Conservation (phyloP, 768 basidiomycete species). For the Boletus bicolor region DNA sequence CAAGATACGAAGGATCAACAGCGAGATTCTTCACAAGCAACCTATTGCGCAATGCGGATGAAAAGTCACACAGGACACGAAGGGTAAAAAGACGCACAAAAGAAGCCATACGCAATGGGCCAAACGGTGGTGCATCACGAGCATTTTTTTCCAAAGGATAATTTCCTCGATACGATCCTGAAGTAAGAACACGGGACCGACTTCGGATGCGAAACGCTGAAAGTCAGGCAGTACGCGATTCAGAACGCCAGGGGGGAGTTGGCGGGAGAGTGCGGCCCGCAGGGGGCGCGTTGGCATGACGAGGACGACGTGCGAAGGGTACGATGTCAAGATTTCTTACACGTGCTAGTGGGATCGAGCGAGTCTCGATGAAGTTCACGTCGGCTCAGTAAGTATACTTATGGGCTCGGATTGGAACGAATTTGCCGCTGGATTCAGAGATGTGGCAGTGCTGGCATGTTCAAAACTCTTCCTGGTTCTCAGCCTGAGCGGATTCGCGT, state of each 20-base stretch:
- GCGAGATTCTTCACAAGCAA: conserved; percentile 19
- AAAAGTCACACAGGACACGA: neutral
- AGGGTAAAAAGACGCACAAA: conserved; percentile 55
- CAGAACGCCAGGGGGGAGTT: conserved; percentile 33
- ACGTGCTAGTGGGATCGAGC: no score
- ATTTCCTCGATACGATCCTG: conserved; percentile 87
- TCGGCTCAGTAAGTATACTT: no score
- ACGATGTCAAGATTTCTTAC: conserved; percentile 37
- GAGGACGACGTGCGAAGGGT: conserved; percentile 10
- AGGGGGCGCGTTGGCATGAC: neutral
- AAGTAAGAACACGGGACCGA: conserved; percentile 86
- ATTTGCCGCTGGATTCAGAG: no score
- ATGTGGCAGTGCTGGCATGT: no score
- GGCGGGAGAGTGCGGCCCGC: conserved; percentile 20
- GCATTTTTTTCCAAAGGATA: conserved; percentile 29
- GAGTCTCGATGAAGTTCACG: no score
- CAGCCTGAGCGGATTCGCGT: no score
- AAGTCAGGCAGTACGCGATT: conserved; percentile 18
- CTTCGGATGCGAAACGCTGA: conserved; percentile 51
- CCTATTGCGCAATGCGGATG: conserved; percentile 40
- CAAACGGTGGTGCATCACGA: conserved; percentile 70
- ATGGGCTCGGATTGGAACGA: conserved; percentile 11
- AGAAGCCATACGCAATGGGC: conserved; percentile 73
- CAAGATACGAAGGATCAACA: conserved; percentile 49
- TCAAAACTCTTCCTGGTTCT: no score